A percentile compares a stretch with the other conserved stretches of the same genome.
phyloP scores from a whole-genome alignment of 2,329 filamentous ascomycete genomes.

The Phyllosticta citriasiana region DNA sequence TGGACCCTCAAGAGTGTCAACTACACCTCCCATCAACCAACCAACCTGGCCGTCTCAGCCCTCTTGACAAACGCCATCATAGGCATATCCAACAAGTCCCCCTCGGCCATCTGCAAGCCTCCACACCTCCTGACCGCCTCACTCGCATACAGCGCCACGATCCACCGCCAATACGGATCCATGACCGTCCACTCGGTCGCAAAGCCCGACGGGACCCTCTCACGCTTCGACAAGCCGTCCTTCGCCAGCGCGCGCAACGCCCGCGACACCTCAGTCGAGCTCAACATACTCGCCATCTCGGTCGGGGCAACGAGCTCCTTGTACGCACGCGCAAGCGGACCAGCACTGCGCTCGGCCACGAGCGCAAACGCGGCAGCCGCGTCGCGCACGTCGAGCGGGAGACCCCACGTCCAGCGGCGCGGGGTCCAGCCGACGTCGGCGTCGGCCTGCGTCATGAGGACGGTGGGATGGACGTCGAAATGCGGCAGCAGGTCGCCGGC shows the following conservation, averaged over 20 bases:
- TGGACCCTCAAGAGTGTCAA: too few species aligned
- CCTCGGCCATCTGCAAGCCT: slow-evolving; percentile 30
- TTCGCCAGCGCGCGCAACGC: background rate
- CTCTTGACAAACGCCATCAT: too few species aligned
- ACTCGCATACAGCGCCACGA: slow-evolving; percentile 30
- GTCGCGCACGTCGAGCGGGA: too few species aligned
- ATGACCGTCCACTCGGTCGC: background rate
- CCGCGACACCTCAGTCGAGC: background rate
- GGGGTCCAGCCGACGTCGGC: too few species aligned
- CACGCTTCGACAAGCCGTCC: background rate
- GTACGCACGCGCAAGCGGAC: slow-evolving; percentile 28
- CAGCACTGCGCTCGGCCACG: slow-evolving; percentile 33
- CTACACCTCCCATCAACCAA: too few species aligned
- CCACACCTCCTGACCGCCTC: slow-evolving; percentile 34
- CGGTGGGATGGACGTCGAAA: too few species aligned
- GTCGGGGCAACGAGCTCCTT: slow-evolving; percentile 22
- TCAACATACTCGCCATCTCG: background rate
- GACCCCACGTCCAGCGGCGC: too few species aligned
- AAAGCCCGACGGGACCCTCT: slow-evolving; percentile 12
- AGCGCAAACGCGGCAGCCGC: slow-evolving; percentile 31
- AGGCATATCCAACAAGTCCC: slow-evolving; percentile 21
- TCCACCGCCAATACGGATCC: slow-evolving; percentile 39
- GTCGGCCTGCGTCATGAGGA: slow-evolving; percentile 5
- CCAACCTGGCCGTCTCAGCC: too few species aligned
- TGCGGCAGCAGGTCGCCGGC: slow-evolving; percentile 10